Percentiles rank a stretch among this genome's conserved stretches.
phyloP scores from a whole-genome alignment of 331 rosid species.

The Malus hybrid region DNA sequence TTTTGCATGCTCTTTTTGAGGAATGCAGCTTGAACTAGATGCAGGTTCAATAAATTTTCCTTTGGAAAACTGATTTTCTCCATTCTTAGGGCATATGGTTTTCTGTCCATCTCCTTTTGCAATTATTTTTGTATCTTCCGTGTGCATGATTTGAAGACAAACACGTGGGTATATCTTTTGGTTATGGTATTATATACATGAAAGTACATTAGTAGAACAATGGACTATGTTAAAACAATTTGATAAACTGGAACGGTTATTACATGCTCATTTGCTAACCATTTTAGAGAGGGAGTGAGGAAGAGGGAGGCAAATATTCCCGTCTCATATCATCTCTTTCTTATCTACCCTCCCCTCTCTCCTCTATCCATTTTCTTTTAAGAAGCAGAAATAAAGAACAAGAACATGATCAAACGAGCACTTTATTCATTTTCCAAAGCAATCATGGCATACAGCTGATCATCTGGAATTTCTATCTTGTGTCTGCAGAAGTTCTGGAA shows the following conservation, averaged over 20 bases:
- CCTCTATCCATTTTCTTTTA: neutral
- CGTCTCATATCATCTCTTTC: neutral
- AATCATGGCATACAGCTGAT: slow-evolving; percentile 13
- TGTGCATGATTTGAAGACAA: neutral
- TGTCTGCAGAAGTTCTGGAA: slow-evolving; percentile 81
- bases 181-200: neutral
- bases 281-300: neutral
- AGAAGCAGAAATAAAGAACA: neutral
- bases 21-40: neutral
- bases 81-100: neutral
- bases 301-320: neutral
- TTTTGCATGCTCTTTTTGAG: neutral
- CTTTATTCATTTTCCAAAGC: neutral
- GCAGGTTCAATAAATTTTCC: neutral
- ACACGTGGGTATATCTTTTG: neutral
- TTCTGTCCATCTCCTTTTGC: neutral
- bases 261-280: neutral
- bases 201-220: neutral
- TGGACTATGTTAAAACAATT: neutral
- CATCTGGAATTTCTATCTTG: slow-evolving; percentile 11
- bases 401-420: neutral
- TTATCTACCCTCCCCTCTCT: neutral
- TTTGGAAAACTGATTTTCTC: neutral
- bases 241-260: neutral
- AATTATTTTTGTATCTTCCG: neutral